A percentile compares a stretch with the other conserved stretches of the same genome.
phyloP scores from a whole-genome alignment of 129 eudicot species.

The Pseudognaphalium luteoalbum region DNA sequence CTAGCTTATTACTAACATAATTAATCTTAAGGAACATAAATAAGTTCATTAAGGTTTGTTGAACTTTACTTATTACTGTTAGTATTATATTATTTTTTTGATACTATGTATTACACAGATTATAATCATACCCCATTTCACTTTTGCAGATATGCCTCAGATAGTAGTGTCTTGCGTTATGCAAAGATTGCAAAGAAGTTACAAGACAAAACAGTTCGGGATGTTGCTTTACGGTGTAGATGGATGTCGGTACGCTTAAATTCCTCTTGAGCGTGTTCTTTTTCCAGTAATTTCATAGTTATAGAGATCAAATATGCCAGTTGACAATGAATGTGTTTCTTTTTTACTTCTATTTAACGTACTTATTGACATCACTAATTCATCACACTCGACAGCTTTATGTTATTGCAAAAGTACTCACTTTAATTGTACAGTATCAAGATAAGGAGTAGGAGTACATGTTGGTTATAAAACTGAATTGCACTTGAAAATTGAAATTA shows the following conservation, averaged over 20 bases:
- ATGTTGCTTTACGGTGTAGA: slow-evolving; percentile 87
- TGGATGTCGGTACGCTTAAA: slow-evolving; percentile 73
- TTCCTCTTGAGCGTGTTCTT: background rate
- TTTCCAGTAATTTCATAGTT: slow-evolving; percentile 5
- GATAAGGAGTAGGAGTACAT: background rate
- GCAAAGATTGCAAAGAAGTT: slow-evolving; percentile 81
- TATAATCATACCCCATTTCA: background rate
- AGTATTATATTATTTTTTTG: background rate
- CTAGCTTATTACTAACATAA: background rate
- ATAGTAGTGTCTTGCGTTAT: slow-evolving; percentile 54
- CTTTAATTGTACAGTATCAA: slow-evolving; percentile 13
- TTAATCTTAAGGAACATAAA: background rate
- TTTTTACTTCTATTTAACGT: background rate
- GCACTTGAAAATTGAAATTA: background rate
- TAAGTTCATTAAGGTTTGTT: background rate
- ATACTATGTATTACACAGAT: background rate
- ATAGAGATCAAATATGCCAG: background rate
- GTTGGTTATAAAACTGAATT: background rate
- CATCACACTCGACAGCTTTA: slow-evolving; percentile 9
- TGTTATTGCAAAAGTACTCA: background rate
- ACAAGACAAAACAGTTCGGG: slow-evolving; percentile 78
- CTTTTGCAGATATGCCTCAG: slow-evolving; percentile 71
- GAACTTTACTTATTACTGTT: background rate
- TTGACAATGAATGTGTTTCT: background rate
- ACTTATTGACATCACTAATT: background rate